A percentile compares a stretch with the other conserved stretches of the same genome.
These are phyloP conservation scores for Acer campestre DNA, from an alignment of 345 rosid genomes.

Conservation along the genomic window DNA sequence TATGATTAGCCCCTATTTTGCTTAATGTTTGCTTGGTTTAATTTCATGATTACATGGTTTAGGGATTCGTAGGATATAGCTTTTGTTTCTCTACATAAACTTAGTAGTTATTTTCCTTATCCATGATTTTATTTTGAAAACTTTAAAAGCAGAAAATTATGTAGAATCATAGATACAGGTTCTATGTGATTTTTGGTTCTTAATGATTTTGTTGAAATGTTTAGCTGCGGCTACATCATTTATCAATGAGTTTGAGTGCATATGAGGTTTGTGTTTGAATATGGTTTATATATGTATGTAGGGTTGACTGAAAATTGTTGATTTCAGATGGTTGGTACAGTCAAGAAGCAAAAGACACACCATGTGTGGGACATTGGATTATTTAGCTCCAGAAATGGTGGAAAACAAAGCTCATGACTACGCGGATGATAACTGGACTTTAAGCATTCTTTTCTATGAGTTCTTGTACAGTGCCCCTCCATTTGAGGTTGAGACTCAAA, in stretches of 20 bases:
- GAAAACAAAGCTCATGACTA: conserved; percentile 86
- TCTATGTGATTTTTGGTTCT: neutral
- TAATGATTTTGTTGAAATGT: neutral
- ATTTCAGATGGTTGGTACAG: conserved; percentile 99
- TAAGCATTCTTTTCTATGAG: conserved; percentile 90
- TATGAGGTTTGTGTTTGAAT: neutral
- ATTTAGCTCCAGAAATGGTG: conserved; percentile 97
- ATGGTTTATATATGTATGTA: conserved; percentile 24
- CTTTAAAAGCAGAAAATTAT: neutral
- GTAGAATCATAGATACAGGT: neutral
- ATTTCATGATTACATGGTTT: neutral
- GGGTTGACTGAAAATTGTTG: conserved; percentile 94
- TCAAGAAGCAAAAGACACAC: conserved; percentile 86
- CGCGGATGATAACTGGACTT: conserved; percentile 96
- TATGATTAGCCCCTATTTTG: neutral
- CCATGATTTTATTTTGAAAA: neutral
- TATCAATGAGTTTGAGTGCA: neutral
- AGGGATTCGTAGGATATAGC: neutral
- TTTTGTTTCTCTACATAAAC: neutral
- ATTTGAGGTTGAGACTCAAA: conserved; percentile 86
- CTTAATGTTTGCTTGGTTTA: neutral
- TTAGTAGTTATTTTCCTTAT: neutral
- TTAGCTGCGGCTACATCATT: neutral
- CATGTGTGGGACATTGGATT: conserved; percentile 97
- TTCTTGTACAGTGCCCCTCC: conserved; percentile 94